Base-by-base conservation (phyloP, 2,329 filamentous ascomycete species). In the Aspergillus sp. region DNA sequence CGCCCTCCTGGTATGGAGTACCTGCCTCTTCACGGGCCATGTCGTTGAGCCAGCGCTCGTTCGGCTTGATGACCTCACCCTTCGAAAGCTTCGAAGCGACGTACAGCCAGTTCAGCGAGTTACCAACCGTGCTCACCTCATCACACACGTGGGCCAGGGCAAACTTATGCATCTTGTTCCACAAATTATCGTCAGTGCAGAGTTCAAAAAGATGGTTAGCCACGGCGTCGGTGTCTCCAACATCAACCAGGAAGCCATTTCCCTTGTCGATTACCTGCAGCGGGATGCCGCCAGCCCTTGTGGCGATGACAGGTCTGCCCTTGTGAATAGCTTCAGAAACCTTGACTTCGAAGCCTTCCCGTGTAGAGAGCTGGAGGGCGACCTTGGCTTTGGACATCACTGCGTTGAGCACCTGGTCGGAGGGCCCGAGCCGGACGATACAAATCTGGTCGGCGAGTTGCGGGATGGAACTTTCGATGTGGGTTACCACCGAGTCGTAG, bases 321-420 rank as follows among this genome's bases (percentile, higher is more conserved):
- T 91, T 90, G 69, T 93, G 90, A 20, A 93, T 80, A 1, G 89
- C 90, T 74, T 95, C 91, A 0, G 88, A 91, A 5, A 95, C 89
- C 74, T 95, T 95, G 66, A 95, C 88, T 73, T 95, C 90, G 66
- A 95, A 95, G 0, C 90, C 90, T 70, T 95, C 90, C 37, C 89
- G 84, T 0, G 88, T 92, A 3, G 89, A 93, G 5, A 95, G 84
- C 73, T 95, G 90, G 7, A 95, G 82, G 0, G 88, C 88, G 7
- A 92, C 84, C 56, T 87, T 84, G 0, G 89, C 86, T 50, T 88
- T 87, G 39, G 87, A 86, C 60, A 95, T 82, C 42, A 95, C 78
- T 0, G 86, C 85, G 72, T 95, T 93, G 66, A 95, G 84, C 19
- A 92, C 80, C 73, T 95, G 90, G 66, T 95, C 90, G 11, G 87